Evolutionary conservation across 106 monocot genomes (phyloP), one percentile per base, ranked within the genome.

Genomic region (Dendrobium catenatum): DNA sequence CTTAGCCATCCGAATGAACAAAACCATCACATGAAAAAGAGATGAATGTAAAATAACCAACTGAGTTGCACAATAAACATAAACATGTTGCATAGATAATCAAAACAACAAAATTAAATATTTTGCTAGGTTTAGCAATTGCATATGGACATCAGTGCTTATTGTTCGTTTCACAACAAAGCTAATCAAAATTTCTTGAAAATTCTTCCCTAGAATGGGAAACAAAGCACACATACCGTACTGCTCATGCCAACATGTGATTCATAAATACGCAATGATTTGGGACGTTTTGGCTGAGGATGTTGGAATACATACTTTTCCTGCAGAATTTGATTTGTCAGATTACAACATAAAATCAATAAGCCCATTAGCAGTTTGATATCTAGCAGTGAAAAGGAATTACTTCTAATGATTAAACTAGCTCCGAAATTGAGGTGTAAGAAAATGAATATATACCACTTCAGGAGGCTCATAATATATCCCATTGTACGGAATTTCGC

Each of bases 181-280:
- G 72, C 72, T 72, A 40, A 16, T 40, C 1, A 72, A 72, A 31
- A 72, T 33, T 40, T 17, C 41, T 44, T 1, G 22, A 51, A 76
- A 18, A 13, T 74, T 4, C 13, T 56, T 55, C 47, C 68, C 37
- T 6, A 78, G 33, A 55, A 81, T 19, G 48, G 22, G 54, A 44
- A 77, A 77, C 42, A 13, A 80, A 75, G 48, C 13, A 74, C 26
- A n/a, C 61, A 80, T 89, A 99, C 99, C 87, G 87, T 85, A 79
- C 99, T 99, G 79, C 99, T 99, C 99, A 99, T 99, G 75, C 99
- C 99, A 80, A 99, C 87, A 87, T 99, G 99, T 75, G 95, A 87
- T 81, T 99, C 99, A 81, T 99, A 99, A 81, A 99, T 99, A 8
- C 99, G 87, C 73, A 99, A 58, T 74, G 99, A 93, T 51, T 89